A percentile compares a stretch with the other conserved stretches of the same genome.
These are phyloP conservation scores for Cryptococcus hybrid DNA, from an alignment of 1,284 basidiomycete species.

Conservation along the genomic window DNA sequence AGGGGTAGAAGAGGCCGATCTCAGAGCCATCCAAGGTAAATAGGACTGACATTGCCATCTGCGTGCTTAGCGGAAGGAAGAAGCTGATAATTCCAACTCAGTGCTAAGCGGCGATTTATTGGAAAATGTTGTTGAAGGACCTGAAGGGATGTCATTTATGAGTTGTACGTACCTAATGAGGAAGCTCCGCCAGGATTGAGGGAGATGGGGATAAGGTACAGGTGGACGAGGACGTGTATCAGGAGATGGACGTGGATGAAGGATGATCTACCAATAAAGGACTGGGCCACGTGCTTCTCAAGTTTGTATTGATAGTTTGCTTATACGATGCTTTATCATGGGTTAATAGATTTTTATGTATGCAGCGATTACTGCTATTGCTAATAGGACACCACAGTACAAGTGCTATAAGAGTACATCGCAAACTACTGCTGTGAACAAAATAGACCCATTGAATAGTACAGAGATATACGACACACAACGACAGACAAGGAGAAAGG, in stretches of 20 bases:
- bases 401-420: too few species aligned
- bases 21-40: slow-evolving; percentile 40
- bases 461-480: too few species aligned
- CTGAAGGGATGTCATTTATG: slow-evolving; percentile 66
- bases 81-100: slow-evolving; percentile 33
- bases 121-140: slow-evolving; percentile 70
- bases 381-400: too few species aligned
- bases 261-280: too few species aligned
- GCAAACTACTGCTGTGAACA: too few species aligned
- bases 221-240: slow-evolving; percentile 11
- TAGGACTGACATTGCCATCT: neutral
- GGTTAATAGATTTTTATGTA: too few species aligned
- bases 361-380: too few species aligned
- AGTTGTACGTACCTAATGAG: slow-evolving; percentile 54
- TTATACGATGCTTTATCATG: too few species aligned
- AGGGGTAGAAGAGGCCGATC: slow-evolving; percentile 10
- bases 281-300: too few species aligned
- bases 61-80: neutral
- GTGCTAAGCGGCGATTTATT: slow-evolving; percentile 67
- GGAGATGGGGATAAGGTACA: slow-evolving; percentile 5
- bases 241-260: slow-evolving; percentile 3
- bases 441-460: slow-evolving; percentile 11
- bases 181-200: slow-evolving; percentile 15
- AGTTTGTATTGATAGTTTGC: too few species aligned
- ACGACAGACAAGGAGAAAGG: too few species aligned